Percentiles rank a stretch among this genome's conserved stretches.
Evolutionary conservation across 2,329 filamentous ascomycete species (phyloP).

Genomic region (Cryoendolithus antarcticus): DNA sequence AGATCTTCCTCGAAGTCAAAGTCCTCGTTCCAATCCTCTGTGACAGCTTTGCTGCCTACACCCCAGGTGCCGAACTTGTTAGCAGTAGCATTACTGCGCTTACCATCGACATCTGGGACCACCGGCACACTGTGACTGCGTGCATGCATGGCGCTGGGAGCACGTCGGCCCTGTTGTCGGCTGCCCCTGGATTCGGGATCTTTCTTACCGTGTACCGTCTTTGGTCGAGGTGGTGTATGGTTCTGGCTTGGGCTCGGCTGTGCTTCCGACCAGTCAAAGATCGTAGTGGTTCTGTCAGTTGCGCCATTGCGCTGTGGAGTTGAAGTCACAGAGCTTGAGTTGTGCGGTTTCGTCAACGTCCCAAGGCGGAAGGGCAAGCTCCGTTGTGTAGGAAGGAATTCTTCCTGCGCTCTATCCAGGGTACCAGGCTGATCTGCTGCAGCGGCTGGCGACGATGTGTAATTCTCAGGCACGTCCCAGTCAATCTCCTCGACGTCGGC

Average conservation of each 20-base stretch:
- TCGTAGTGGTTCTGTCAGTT: conserved; percentile 39
- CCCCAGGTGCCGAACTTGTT: conserved; percentile 75
- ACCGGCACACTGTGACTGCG: conserved; percentile 73
- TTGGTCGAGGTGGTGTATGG: conserved; percentile 51
- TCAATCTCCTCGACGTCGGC: conserved; percentile 25
- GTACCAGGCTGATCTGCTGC: background rate
- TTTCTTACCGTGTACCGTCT: conserved; percentile 66
- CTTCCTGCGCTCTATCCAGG: conserved; percentile 1
- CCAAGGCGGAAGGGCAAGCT: conserved; percentile 15
- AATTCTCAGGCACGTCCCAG: conserved; percentile 24
- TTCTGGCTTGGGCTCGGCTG: conserved; percentile 51
- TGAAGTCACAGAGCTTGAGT: conserved; percentile 21
- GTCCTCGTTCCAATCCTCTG: conserved; percentile 83
- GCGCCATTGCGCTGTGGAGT: conserved; percentile 28
- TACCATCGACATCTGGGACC: conserved; percentile 44
- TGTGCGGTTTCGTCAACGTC: conserved; percentile 10
- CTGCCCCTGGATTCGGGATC: conserved; percentile 59
- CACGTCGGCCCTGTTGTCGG: conserved; percentile 53
- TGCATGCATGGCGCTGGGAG: conserved; percentile 57
- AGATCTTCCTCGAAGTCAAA: conserved; percentile 58
- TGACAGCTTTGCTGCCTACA: conserved; percentile 63
- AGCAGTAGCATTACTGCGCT: conserved; percentile 43
- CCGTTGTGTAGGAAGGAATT: background rate
- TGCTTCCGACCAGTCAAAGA: conserved; percentile 71
- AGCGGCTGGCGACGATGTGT: conserved; percentile 5